These are phyloP conservation scores for Globisporangium heterothallicum DNA, from an alignment of 352 stramenopile species.

Conservation along the genomic window DNA sequence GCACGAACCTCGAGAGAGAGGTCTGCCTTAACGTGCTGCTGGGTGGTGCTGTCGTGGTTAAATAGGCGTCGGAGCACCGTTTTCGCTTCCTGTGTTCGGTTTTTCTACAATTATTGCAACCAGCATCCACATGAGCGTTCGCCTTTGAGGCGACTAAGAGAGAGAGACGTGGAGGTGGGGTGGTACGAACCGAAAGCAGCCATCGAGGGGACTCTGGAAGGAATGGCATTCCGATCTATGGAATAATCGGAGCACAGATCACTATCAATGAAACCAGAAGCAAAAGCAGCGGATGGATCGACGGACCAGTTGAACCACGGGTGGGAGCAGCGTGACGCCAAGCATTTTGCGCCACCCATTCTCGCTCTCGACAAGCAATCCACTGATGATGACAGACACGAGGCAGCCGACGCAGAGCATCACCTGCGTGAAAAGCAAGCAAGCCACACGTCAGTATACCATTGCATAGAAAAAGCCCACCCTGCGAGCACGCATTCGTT, in stretches of 20 bases:
- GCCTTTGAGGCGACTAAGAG: too few relatives aligned
- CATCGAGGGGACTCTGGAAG: slow-evolving; percentile 64
- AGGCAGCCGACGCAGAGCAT: slow-evolving; percentile 72
- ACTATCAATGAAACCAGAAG: background rate
- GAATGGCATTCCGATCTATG: slow-evolving; percentile 57
- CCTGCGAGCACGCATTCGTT: too few relatives aligned
- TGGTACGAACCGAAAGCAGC: slow-evolving; percentile 41
- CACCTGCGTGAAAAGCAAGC: slow-evolving; percentile 20
- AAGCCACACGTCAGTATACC: background rate
- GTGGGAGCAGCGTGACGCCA: slow-evolving; percentile 51
- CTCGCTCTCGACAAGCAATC: slow-evolving; percentile 28
- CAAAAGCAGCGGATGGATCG: background rate
- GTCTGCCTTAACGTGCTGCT: slow-evolving; percentile 18
- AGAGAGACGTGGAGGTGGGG: background rate
- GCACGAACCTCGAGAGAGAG: slow-evolving; percentile 11
- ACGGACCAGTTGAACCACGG: slow-evolving; percentile 53
- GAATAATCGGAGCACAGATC: background rate
- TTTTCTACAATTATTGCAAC: too few relatives aligned
- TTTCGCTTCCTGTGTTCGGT: slow-evolving; percentile 37
- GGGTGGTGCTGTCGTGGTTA: slow-evolving; percentile 4
- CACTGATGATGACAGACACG: slow-evolving; percentile 52
- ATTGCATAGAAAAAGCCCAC: too few relatives aligned
- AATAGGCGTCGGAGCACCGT: slow-evolving; percentile 25
- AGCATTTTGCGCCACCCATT: slow-evolving; percentile 65
- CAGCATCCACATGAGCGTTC: too few relatives aligned